Conservation (phyloP, 2,329 filamentous ascomycete species). For the Aspergillus intermedius region DNA sequence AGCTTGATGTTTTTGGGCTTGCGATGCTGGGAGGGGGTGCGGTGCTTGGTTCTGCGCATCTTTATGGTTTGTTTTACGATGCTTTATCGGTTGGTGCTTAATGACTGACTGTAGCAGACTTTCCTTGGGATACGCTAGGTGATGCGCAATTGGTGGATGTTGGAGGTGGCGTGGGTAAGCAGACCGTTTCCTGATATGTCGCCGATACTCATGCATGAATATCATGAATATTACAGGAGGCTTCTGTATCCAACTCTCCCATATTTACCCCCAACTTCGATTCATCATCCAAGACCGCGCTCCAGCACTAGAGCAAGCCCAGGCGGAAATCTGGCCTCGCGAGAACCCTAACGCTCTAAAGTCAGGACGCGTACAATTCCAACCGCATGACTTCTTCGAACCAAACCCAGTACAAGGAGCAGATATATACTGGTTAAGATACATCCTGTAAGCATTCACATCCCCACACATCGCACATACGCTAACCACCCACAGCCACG, state of each 20-base stretch:
- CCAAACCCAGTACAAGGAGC: not conserved
- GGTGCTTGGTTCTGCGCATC: slow-evolving; percentile 5
- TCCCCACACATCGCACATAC: not conserved
- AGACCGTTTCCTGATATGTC: not conserved
- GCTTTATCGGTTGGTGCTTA: too few relatives aligned
- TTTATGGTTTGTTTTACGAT: not conserved
- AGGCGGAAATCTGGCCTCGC: not conserved
- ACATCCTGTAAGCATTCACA: slow-evolving; percentile 3
- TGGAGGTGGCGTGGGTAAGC: not conserved
- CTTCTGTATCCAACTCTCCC: not conserved
- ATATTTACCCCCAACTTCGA: not conserved
- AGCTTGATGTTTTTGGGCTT: slow-evolving; percentile 6
- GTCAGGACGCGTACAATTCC: not conserved
- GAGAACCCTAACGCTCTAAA: not conserved
- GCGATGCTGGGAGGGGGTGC: slow-evolving; percentile 6
- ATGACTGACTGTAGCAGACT: too few relatives aligned
- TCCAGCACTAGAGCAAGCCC: not conserved
- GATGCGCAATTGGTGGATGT: not conserved
- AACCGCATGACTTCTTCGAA: not conserved
- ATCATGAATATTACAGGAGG: not conserved
- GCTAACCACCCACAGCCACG: slow-evolving; percentile 1
- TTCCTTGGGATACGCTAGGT: not conserved
- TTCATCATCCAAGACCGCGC: not conserved
- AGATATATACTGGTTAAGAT: slow-evolving; percentile 1
- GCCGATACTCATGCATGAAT: too few relatives aligned